These are phyloP conservation scores for Exsudoporus frostii DNA, from an alignment of 768 basidiomycete species.

Conservation along the genomic window DNA sequence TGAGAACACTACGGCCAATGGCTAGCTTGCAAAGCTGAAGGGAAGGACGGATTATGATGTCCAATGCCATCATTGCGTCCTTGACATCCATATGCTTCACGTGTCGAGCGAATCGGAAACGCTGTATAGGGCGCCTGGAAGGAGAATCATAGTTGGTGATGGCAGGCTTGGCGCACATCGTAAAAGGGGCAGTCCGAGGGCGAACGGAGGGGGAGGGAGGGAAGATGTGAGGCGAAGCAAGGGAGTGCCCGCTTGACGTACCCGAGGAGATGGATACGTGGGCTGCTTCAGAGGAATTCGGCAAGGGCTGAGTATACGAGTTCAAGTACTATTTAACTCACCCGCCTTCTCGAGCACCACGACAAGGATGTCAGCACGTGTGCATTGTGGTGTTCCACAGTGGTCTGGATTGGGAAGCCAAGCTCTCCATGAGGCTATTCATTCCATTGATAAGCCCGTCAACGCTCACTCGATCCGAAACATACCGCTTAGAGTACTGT, in stretches of 20 bases:
- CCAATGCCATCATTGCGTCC: slow-evolving; percentile 16
- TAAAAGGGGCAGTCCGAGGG: neutral
- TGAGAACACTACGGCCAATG: slow-evolving; percentile 2
- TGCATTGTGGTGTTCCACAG: slow-evolving; percentile 24
- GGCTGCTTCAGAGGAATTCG: neutral
- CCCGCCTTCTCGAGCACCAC: slow-evolving; percentile 5
- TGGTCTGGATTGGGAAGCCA: slow-evolving; percentile 14
- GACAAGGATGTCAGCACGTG: slow-evolving; percentile 6
- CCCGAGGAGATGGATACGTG: slow-evolving; percentile 6
- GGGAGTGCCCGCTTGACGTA: neutral
- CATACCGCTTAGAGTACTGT: slow-evolving; percentile 1
- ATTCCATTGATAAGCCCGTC: slow-evolving; percentile 9
- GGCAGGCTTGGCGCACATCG: slow-evolving; percentile 14
- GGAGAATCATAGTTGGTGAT: slow-evolving; percentile 2
- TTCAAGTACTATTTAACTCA: slow-evolving; percentile 27
- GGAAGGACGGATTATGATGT: slow-evolving; percentile 24
- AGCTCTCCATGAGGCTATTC: slow-evolving; percentile 15
- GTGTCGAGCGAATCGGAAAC: slow-evolving; percentile 10
- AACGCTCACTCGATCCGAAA: slow-evolving; percentile 8
- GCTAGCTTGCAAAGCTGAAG: slow-evolving; percentile 20
- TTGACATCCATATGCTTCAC: slow-evolving; percentile 14
- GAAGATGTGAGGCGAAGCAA: neutral
- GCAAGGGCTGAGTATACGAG: neutral
- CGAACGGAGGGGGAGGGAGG: neutral
- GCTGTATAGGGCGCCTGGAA: slow-evolving; percentile 5